Percentiles rank a stretch among this genome's conserved stretches.
Evolutionary conservation across 1,284 basidiomycete species (phyloP).

Genomic region (Apiotrichum siamense): DNA sequence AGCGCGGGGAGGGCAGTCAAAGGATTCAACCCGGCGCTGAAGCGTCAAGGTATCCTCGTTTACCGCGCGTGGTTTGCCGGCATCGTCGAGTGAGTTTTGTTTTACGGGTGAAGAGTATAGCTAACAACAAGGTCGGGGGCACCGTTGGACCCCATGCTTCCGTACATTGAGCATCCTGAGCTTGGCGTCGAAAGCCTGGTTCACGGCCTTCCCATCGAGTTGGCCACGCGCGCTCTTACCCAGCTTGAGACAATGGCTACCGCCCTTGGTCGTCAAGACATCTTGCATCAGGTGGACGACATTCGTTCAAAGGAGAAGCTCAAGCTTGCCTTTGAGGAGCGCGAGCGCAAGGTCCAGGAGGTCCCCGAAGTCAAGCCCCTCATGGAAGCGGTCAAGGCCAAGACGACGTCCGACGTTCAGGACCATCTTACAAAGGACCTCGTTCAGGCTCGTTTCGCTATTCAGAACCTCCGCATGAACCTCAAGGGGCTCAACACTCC

Average conservation of each 20-base stretch:
- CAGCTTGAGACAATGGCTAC: constrained; percentile 23
- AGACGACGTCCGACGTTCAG: neutral
- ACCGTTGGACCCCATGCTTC: constrained; percentile 26
- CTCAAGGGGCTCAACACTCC: constrained; percentile 59
- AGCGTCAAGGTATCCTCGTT: constrained; percentile 35
- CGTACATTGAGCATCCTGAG: constrained; percentile 24
- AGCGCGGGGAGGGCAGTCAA: neutral
- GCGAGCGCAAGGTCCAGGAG: constrained; percentile 14
- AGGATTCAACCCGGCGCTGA: constrained; percentile 11
- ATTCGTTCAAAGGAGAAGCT: constrained; percentile 22
- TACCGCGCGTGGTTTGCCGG: constrained; percentile 44
- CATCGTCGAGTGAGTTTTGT: constrained; percentile 28
- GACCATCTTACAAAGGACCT: neutral
- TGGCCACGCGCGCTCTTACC: constrained; percentile 27
- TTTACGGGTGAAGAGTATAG: neutral
- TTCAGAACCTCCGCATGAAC: constrained; percentile 59
- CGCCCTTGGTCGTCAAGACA: constrained; percentile 10
- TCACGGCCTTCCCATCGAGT: constrained; percentile 21
- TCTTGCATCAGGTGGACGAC: constrained; percentile 21
- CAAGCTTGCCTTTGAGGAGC: neutral
- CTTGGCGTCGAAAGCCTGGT: constrained; percentile 20
- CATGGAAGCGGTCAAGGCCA: constrained; percentile 13
- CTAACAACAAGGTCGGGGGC: constrained; percentile 24
- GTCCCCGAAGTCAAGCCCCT: constrained; percentile 37
- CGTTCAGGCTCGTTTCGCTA: constrained; percentile 50